phyloP scores from a whole-genome alignment of 805 yeast genomes.

The Komagataella populi region DNA sequence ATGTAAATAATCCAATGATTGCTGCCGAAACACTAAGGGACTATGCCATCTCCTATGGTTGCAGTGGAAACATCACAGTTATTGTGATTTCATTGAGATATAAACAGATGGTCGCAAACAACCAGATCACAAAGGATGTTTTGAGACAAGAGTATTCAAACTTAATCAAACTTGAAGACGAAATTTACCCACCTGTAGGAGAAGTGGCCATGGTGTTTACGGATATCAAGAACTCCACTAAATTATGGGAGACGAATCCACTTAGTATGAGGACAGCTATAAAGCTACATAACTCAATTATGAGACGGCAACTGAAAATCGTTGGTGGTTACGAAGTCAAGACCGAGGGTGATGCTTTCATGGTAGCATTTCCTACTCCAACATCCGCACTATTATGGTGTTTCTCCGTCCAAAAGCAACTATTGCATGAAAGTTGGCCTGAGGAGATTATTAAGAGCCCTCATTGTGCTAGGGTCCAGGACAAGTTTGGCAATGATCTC shows the following conservation, averaged over 20 bases:
- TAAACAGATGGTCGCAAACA: conserved; percentile 14
- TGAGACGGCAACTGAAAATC: conserved; percentile 86
- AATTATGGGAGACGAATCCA: conserved; percentile 87
- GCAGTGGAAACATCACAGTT: conserved; percentile 64
- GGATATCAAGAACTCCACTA: conserved; percentile 89
- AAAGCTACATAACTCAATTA: conserved; percentile 82
- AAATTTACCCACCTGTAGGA: conserved; percentile 90
- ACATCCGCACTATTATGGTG: conserved; percentile 90
- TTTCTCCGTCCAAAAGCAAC: conserved; percentile 77
- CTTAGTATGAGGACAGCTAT: conserved; percentile 95
- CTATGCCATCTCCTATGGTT: conserved; percentile 88
- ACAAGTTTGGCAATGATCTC: conserved; percentile 39
- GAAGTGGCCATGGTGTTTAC: conserved; percentile 93
- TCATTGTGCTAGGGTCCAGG: conserved; percentile 74
- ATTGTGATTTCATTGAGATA: conserved; percentile 61
- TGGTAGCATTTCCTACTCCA: conserved; percentile 93
- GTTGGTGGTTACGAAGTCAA: conserved; percentile 98
- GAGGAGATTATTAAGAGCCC: conserved; percentile 73
- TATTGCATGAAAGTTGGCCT: conserved; percentile 89
- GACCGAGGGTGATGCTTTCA: conserved; percentile 98
- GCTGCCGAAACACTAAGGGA: conserved; percentile 93
- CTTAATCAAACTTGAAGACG: conserved; percentile 73
- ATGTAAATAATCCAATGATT: conserved; percentile 67
- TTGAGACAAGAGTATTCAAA: conserved; percentile 57
- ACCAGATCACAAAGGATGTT: conserved; percentile 19